Conservation (phyloP, 2,329 filamentous ascomycete genomes). For the Colletotrichum sp. region DNA sequence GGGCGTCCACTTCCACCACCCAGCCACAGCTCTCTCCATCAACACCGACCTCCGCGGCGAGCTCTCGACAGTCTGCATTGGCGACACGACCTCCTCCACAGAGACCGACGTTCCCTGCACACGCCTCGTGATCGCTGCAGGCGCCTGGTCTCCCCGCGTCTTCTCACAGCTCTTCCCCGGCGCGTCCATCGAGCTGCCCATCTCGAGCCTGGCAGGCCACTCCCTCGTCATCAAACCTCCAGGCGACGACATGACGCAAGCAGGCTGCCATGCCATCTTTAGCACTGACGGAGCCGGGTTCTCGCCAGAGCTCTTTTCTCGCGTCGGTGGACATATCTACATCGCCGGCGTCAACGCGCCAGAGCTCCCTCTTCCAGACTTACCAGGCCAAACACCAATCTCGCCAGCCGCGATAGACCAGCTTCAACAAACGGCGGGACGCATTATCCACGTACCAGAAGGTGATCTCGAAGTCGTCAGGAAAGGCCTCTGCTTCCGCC, state of each 20-base stretch:
- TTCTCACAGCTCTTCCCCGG: slow-evolving; percentile 68
- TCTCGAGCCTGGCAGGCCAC: slow-evolving; percentile 72
- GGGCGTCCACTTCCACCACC: slow-evolving; percentile 72
- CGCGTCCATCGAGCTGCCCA: slow-evolving; percentile 56
- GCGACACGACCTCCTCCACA: slow-evolving; percentile 44
- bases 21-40: slow-evolving; percentile 60
- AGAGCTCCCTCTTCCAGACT: slow-evolving; percentile 62
- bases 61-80: slow-evolving; percentile 58
- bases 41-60: slow-evolving; percentile 53
- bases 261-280: slow-evolving; percentile 72
- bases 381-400: slow-evolving; percentile 54
- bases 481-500: slow-evolving; percentile 75
- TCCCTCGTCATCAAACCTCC: slow-evolving; percentile 72
- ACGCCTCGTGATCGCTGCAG: slow-evolving; percentile 70
- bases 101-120: slow-evolving; percentile 65
- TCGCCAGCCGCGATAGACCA: slow-evolving; percentile 47
- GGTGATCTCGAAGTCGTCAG: slow-evolving; percentile 67
- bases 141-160: slow-evolving; percentile 74
- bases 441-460: slow-evolving; percentile 49
- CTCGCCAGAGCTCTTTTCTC: slow-evolving; percentile 74
- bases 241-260: slow-evolving; percentile 41
- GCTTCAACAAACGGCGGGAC: slow-evolving; percentile 53
- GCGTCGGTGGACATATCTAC: slow-evolving; percentile 72
- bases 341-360: slow-evolving; percentile 74
- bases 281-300: slow-evolving; percentile 63